phyloP scores from a whole-genome alignment of 805 yeast species.

The Debaryomyces hansenii region DNA sequence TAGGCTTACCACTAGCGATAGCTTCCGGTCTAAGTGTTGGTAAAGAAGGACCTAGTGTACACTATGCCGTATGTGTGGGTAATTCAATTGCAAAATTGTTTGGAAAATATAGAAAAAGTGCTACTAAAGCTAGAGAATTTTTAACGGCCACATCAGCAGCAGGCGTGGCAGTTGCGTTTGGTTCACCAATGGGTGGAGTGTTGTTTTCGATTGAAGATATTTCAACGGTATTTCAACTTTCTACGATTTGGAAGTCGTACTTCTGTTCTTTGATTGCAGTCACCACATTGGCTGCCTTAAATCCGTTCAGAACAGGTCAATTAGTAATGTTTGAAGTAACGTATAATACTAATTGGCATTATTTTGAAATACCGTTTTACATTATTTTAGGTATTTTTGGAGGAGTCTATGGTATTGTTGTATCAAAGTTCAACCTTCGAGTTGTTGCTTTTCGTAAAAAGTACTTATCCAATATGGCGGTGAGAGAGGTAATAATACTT shows the following conservation, averaged over 20 bases:
- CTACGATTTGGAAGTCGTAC: slow-evolving; percentile 88
- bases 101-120: slow-evolving; percentile 43
- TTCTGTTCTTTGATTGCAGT: slow-evolving; percentile 90
- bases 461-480: slow-evolving; percentile 56
- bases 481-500: slow-evolving; percentile 69
- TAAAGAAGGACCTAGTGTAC: slow-evolving; percentile 98
- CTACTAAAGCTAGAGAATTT: slow-evolving; percentile 53
- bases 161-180: slow-evolving; percentile 98
- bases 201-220: slow-evolving; percentile 91
- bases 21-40: slow-evolving; percentile 94
- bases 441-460: slow-evolving; percentile 76
- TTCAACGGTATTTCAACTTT: slow-evolving; percentile 66
- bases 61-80: slow-evolving; percentile 97
- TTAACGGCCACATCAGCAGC: slow-evolving; percentile 93
- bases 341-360: slow-evolving; percentile 84
- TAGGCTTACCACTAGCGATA: slow-evolving; percentile 86
- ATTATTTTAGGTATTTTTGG: slow-evolving; percentile 84
- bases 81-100: slow-evolving; percentile 65
- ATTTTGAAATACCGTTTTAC: slow-evolving; percentile 80
- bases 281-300: slow-evolving; percentile 70
- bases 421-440: slow-evolving; percentile 71
- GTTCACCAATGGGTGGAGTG: slow-evolving; percentile 96
- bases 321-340: slow-evolving; percentile 90
- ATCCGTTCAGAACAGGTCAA: slow-evolving; percentile 95
- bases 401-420: slow-evolving; percentile 82